A percentile compares a stretch with the other conserved stretches of the same genome.
phyloP scores from a whole-genome alignment of 1,139 yeast species.

The Dujonia santamariae region DNA sequence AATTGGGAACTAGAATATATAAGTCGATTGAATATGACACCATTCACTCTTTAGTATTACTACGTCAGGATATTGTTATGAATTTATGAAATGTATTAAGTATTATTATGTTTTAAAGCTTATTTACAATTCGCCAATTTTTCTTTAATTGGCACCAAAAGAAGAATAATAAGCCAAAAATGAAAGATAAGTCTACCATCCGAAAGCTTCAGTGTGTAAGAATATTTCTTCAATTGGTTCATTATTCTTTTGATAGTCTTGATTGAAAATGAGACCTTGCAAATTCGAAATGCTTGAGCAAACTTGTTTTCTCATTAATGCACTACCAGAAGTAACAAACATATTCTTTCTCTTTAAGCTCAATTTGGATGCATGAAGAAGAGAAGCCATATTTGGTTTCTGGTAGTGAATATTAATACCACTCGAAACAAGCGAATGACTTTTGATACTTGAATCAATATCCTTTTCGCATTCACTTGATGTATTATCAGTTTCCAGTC shows the following conservation, averaged over 20 bases:
- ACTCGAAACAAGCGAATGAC: not conserved
- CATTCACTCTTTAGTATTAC: no score
- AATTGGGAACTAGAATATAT: no score
- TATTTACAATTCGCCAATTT: no score
- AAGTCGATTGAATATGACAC: no score
- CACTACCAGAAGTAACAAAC: slow-evolving; percentile 52
- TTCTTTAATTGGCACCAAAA: no score
- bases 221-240: slow-evolving; percentile 46
- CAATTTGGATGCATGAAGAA: slow-evolving; percentile 17
- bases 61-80: no score
- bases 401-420: slow-evolving; percentile 19
- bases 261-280: slow-evolving; percentile 32
- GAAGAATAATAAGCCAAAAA: no score
- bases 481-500: slow-evolving; percentile 3
- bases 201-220: slow-evolving; percentile 58
- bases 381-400: slow-evolving; percentile 32
- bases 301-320: slow-evolving; percentile 40
- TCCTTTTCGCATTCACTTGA: slow-evolving; percentile 13
- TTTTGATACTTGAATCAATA: slow-evolving; percentile 8
- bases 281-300: slow-evolving; percentile 41
- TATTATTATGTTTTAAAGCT: no score
- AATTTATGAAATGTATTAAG: no score
- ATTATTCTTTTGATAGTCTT: slow-evolving; percentile 16
- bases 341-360: slow-evolving; percentile 38
- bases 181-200: no score